Base-by-base conservation (phyloP, 768 basidiomycete genomes). In the Dioszegia crocea region DNA sequence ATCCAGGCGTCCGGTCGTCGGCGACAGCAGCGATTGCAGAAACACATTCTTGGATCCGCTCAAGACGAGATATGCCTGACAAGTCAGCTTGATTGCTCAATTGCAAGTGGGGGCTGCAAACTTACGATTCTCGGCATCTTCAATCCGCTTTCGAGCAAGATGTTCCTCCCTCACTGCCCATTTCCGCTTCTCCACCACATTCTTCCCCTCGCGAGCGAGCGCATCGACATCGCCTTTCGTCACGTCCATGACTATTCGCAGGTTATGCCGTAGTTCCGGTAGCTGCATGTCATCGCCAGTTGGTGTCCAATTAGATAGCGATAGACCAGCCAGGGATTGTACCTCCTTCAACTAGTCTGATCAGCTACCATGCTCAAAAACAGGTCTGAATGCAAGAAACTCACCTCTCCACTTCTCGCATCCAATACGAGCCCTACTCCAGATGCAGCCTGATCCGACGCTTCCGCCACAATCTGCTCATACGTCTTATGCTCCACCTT, bases 241-340 rank as follows among this genome's bases (percentile, higher is more conserved):
- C 1, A 85, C 81, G 46, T 91, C 89, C 1, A 84, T 82, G 31
- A 99, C 90, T 41, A 97, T 83, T 3, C 88, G 85, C 26, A 99
- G 78, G 75, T 98, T 99, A 75, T 99, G 93, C 24, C 94, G 84
- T n/a, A 99, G 84, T 80, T 99, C 96, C 0, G 96, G 96, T 62
- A 98, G 86, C 55, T 89, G 86, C 47, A 86, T 89, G 5, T 86
- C 82, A 66, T 99, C 94, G 14, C 85, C 84, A 0, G 91, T 85
- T 0, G 91, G 90, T 10, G 88, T 86, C 91, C 92, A 96, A 2
- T 67, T 65, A 3, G 75, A 76, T 84, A 84, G 59, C 82, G 87
- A 65, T 82, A 92, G 78, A 40, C 91, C 86, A 12, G 91, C 84
- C 47, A 98, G 74, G 1, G 91, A 92, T 3, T 87, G 82, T 23